Evolutionary conservation across 2,329 filamentous ascomycete species (phyloP).

Genomic region (Plenodomus biglobosus): DNA sequence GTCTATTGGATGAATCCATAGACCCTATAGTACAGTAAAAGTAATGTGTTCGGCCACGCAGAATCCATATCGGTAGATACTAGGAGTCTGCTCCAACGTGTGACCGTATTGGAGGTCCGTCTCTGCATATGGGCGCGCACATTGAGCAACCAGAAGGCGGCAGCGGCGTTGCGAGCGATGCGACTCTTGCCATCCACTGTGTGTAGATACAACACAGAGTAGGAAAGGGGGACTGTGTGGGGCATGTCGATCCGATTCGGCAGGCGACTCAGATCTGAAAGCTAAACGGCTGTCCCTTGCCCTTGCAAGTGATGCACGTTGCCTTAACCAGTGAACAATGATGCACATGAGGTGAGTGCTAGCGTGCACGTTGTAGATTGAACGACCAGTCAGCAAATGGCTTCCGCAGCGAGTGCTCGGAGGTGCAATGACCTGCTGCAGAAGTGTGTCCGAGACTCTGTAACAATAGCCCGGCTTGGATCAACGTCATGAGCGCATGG

Average conservation of each 20-base stretch:
- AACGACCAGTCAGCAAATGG: conserved; percentile 19
- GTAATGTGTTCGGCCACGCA: neutral
- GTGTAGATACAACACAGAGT: conserved; percentile 7
- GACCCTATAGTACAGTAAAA: neutral
- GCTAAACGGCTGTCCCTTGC: conserved; percentile 31
- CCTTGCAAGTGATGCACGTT: conserved; percentile 34
- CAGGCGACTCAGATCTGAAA: conserved; percentile 33
- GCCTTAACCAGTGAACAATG: conserved; percentile 16
- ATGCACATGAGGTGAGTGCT: conserved; percentile 13
- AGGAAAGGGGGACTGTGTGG: conserved; percentile 32
- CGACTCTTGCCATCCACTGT: conserved; percentile 20
- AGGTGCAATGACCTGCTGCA: neutral
- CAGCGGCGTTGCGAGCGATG: conserved; percentile 9
- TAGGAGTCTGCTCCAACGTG: no score
- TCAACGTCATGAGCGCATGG: conserved; percentile 2
- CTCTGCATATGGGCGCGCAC: neutral
- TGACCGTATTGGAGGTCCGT: no score
- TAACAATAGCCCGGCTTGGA: neutral
- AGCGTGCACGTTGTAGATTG: conserved; percentile 9
- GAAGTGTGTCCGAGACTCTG: neutral
- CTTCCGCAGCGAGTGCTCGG: conserved; percentile 2
- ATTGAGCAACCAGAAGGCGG: neutral
- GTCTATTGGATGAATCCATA: conserved; percentile 1
- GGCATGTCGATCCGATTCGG: conserved; percentile 39
- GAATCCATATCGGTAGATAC: no score